Evolutionary conservation across 2,329 filamentous ascomycete genomes (phyloP), one percentile per base, ranked within the genome.

Genomic region (Neonectria punicea): DNA sequence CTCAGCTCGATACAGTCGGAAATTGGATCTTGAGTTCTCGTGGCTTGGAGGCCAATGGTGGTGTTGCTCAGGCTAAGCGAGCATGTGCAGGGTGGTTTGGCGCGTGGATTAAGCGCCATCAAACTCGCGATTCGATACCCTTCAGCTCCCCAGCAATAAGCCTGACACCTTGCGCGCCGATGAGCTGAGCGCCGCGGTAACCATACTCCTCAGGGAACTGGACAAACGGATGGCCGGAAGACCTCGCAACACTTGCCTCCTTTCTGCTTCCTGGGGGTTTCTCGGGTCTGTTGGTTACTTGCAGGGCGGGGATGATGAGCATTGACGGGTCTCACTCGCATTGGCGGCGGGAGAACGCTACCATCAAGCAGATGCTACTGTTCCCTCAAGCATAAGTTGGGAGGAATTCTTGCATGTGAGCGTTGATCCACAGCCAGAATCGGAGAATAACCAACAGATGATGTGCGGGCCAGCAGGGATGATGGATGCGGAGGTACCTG

Each of bases 361-460:
- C 36, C 36, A 39, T 39, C n/a, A 43, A 18, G 39, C 39, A 20
- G 2, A 18, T 18, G 36, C 18, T 47, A 25, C 25, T 25, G 25
- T 25, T 25, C 25, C 25, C 25, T 25, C 25, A 25, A 25, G 25
- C 25, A 25, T 25, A 25, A 25, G 18, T 9, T 47, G 25, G 10
- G 10, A 18, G 39, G 34, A 39, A 41, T 41, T 54, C 32, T 43
- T 34, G 36, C 30, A 10, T 58, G 46, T 4, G 43, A 47, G 20
- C 55, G 43, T 55, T 46, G 61, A 25, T 46, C 28, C 46, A 56
- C 56, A 28, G 18, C 32, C 44, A 46, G 22, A 53, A 25, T 65
- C 63, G 63, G 63, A 62, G 36, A 65, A 65, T 65, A 65, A 62
- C 46, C 36, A 53, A 55, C 49, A 54, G 43, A 28, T 50, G 55